These are phyloP conservation scores for Mycotypha africana DNA, from an alignment of 371 early-diverging fungal species.

Conservation along the genomic window DNA sequence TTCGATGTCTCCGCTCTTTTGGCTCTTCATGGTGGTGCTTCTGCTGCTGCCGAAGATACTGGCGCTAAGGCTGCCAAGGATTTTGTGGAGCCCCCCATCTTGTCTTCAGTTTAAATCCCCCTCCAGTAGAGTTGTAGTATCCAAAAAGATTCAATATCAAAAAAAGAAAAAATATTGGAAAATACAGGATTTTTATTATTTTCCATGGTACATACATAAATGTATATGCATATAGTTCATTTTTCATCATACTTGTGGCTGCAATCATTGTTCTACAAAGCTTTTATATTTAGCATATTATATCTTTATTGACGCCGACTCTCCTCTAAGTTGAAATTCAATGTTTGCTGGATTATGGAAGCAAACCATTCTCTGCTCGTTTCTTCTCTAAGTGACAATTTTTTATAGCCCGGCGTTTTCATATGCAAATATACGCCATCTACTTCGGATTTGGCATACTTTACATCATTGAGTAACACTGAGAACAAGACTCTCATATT, in stretches of 20 bases:
- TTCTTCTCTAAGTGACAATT: conserved; percentile 9
- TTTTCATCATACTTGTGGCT: too few species aligned
- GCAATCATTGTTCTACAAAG: too few species aligned
- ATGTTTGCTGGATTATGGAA: conserved; percentile 1
- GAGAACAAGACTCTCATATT: conserved; percentile 59
- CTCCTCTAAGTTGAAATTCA: conserved; percentile 13
- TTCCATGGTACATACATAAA: too few species aligned
- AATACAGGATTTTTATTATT: too few species aligned
- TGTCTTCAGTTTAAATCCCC: conserved; percentile 74
- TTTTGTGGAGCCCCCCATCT: conserved; percentile 80
- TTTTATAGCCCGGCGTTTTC: conserved; percentile 2
- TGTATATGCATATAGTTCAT: too few species aligned
- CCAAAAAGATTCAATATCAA: background rate
- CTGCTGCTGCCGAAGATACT: conserved; percentile 74
- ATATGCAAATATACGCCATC: conserved; percentile 15
- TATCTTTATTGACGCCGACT: conserved; percentile 8
- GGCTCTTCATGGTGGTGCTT: conserved; percentile 91
- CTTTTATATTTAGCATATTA: too few species aligned
- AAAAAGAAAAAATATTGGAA: background rate
- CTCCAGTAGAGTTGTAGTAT: too few species aligned
- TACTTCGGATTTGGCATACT: background rate
- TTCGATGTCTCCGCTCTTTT: conserved; percentile 92
- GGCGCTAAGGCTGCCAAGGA: conserved; percentile 70
- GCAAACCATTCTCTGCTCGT: conserved; percentile 24
- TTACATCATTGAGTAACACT: conserved; percentile 18